These are phyloP conservation scores for Botrytis pseudocinerea DNA, from an alignment of 2,329 filamentous ascomycete species.

Conservation along the genomic window DNA sequence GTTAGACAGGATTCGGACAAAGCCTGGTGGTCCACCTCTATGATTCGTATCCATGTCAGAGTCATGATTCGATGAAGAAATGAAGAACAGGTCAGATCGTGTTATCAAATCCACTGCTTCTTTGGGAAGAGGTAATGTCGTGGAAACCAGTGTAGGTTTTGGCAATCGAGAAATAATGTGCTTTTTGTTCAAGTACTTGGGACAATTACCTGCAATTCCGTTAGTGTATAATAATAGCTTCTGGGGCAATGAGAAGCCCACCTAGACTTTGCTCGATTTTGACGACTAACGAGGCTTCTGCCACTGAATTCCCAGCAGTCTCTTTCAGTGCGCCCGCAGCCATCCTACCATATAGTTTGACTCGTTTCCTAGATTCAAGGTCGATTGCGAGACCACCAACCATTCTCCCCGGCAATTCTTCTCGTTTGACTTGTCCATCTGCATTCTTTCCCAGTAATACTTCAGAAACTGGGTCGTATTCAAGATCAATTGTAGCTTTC, in stretches of 20 bases:
- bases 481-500: slow-evolving; percentile 57
- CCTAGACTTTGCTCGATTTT: slow-evolving; percentile 68
- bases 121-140: slow-evolving; percentile 42
- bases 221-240: slow-evolving; percentile 10
- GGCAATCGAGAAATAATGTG: slow-evolving; percentile 57
- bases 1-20: slow-evolving; percentile 68
- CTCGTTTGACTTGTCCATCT: slow-evolving; percentile 42
- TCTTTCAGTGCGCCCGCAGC: slow-evolving; percentile 59
- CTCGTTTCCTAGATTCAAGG: slow-evolving; percentile 64
- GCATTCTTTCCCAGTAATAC: slow-evolving; percentile 56
- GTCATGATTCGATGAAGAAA: slow-evolving; percentile 64
- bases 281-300: slow-evolving; percentile 56
- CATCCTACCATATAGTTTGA: slow-evolving; percentile 72
- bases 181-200: slow-evolving; percentile 83
- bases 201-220: slow-evolving; percentile 64
- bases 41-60: slow-evolving; percentile 81
- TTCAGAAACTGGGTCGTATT: slow-evolving; percentile 68
- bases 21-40: slow-evolving; percentile 72
- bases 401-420: slow-evolving; percentile 47
- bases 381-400: slow-evolving; percentile 64
- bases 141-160: slow-evolving; percentile 52
- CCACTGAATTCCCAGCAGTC: slow-evolving; percentile 32
- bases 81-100: slow-evolving; percentile 74
- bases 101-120: slow-evolving; percentile 52
- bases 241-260: slow-evolving; percentile 32